A percentile compares a stretch with the other conserved stretches of the same genome.
phyloP scores from a whole-genome alignment of 768 basidiomycete species.

The Dictyophora rubrovolvata region DNA sequence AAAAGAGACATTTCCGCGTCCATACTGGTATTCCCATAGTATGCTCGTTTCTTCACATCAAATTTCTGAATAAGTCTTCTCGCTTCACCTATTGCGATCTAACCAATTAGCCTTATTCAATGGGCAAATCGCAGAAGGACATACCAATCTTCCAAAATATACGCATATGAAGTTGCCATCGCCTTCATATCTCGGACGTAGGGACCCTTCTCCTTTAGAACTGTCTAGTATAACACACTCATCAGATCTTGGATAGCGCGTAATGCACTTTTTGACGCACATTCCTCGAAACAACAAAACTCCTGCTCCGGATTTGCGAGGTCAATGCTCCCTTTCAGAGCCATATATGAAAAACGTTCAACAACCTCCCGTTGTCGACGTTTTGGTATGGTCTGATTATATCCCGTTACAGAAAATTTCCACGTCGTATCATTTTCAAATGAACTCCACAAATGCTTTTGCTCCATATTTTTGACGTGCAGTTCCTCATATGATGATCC shows the following conservation, averaged over 20 bases:
- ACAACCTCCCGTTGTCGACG: constrained; percentile 55
- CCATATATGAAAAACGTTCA: constrained; percentile 80
- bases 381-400: constrained; percentile 66
- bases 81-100: constrained; percentile 57
- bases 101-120: constrained; percentile 9
- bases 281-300: constrained; percentile 78
- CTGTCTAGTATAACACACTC: constrained; percentile 29
- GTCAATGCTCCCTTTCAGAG: constrained; percentile 67
- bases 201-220: constrained; percentile 32
- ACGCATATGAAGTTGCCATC: constrained; percentile 61
- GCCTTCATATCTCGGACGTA: constrained; percentile 41
- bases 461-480: constrained; percentile 43
- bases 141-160: constrained; percentile 83
- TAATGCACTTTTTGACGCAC: constrained; percentile 31
- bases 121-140: constrained; percentile 18
- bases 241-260: neutral
- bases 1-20: constrained; percentile 89
- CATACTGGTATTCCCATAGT: constrained; percentile 97
- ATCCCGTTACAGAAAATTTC: constrained; percentile 66
- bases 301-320: constrained; percentile 70
- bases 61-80: constrained; percentile 60
- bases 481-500: constrained; percentile 61
- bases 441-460: constrained; percentile 40
- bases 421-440: constrained; percentile 64
- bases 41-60: constrained; percentile 81